A percentile compares a stretch with the other conserved stretches of the same genome.
These are phyloP conservation scores for Acephala macrosclerotiorum DNA, from an alignment of 2,329 filamentous ascomycete species.

Conservation along the genomic window DNA sequence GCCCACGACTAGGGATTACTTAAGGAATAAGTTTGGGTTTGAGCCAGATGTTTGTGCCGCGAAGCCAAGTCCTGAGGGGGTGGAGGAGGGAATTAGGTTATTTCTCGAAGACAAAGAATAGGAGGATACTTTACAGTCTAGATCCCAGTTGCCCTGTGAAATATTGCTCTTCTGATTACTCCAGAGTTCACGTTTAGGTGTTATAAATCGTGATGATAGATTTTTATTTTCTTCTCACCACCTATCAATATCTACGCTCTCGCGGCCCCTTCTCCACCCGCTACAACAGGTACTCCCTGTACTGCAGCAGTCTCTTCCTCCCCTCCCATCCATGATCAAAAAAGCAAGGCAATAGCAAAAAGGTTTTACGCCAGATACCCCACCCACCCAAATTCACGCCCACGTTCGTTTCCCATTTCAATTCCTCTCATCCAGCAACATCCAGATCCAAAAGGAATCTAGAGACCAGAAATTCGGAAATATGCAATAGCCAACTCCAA, in stretches of 20 bases:
- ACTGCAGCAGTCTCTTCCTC: neutral
- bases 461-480: neutral
- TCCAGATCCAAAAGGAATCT: neutral
- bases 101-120: conserved; percentile 14
- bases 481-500: neutral
- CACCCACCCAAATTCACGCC: neutral
- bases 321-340: neutral
- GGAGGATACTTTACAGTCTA: no score
- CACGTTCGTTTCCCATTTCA: neutral
- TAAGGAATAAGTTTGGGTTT: conserved; percentile 69
- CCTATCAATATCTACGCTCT: conserved; percentile 6
- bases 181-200: no score
- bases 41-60: conserved; percentile 82
- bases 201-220: no score
- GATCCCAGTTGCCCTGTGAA: no score
- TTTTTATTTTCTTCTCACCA: neutral
- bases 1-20: conserved; percentile 84
- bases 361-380: conserved; percentile 5
- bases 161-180: no score
- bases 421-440: neutral
- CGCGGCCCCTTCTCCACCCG: neutral
- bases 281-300: neutral
- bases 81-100: conserved; percentile 69
- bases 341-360: neutral
- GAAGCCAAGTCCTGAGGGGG: conserved; percentile 81